Evolutionary conservation across 2,329 filamentous ascomycete species (phyloP), one percentile per base, ranked within the genome.

Genomic region (Hymenoscyphus fraxineus): DNA sequence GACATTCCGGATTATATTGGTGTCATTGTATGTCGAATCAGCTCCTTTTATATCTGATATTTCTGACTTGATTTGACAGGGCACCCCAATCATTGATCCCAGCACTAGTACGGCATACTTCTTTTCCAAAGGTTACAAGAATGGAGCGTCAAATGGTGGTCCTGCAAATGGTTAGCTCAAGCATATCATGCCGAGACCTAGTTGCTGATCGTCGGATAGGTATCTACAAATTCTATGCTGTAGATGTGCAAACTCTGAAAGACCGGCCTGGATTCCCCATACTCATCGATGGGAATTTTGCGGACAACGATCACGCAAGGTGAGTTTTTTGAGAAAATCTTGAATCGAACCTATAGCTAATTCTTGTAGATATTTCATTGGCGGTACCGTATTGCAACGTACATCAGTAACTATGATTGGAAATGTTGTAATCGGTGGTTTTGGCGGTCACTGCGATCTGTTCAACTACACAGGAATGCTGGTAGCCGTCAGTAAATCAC

Each of bases 371-470:
- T 80, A 79, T 51, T 81, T 82, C 66, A 72, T 80, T 44, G 80
- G 79, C 5, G 81, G 81, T 1, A 76, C 78, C 5, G 75, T 81
- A 32, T 73, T 81, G 58, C 80, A 83, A 69, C 74, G 79, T 19
- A 78, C 79, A 0, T 75, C 77, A 40, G 66, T 82, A 19, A 70
- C 76, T 12, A 67, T 78, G 38, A 71, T 80, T 39, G 76, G 77
- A n/a, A 59, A 59, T 31, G 73, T 77, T 31, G 75, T 82, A 4
- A 78, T 81, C 59, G 80, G 77, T 15, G 80, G 75, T 1, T 82
- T 83, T 66, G 80, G 80, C 13, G 80, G 79, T 7, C 77, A 82
- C 63, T 82, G 80, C 64, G 80, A 81, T 67, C 72, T 77, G 2
- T 82, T 78, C 71, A 82, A 82, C 63, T 81, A 76, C 61, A 77